Evolutionary conservation across 495 filamentous ascomycete species (phyloP).

Genomic region (Articulospora tetracladia): DNA sequence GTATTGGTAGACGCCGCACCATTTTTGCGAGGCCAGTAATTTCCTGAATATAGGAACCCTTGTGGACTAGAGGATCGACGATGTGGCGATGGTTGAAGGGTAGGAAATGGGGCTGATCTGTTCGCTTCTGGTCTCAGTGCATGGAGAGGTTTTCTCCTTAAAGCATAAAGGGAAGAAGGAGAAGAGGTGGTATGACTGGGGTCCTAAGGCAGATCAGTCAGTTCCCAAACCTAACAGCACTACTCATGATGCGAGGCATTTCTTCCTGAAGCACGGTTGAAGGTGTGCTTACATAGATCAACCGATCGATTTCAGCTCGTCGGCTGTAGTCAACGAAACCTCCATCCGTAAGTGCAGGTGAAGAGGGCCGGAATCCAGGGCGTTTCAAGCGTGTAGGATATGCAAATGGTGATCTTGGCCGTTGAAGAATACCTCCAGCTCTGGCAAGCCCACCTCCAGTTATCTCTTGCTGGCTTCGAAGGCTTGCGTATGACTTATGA

Average conservation of each 20-base stretch:
- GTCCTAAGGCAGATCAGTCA: slow-evolving; percentile 30
- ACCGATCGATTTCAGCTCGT: slow-evolving; percentile 45
- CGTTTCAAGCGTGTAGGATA: slow-evolving; percentile 63
- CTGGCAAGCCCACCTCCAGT: not conserved
- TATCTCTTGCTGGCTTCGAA: slow-evolving; percentile 37
- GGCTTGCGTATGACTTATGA: slow-evolving; percentile 48
- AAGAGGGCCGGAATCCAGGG: slow-evolving; percentile 59
- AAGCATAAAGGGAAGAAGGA: slow-evolving; percentile 31
- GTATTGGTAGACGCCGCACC: slow-evolving; percentile 12
- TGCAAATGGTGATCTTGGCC: slow-evolving; percentile 58
- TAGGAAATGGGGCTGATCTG: slow-evolving; percentile 30
- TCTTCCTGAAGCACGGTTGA: too few relatives aligned
- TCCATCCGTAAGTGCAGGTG: slow-evolving; percentile 53
- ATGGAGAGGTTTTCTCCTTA: slow-evolving; percentile 31
- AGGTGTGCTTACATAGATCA: slow-evolving; percentile 41
- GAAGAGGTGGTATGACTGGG: slow-evolving; percentile 39
- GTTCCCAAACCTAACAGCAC: not conserved
- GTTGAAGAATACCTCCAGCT: slow-evolving; percentile 30
- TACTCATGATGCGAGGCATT: not conserved
- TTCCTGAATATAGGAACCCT: not conserved
- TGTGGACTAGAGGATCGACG: slow-evolving; percentile 25
- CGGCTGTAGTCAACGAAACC: slow-evolving; percentile 44
- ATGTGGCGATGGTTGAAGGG: slow-evolving; percentile 25
- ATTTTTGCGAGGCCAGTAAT: slow-evolving; percentile 13
- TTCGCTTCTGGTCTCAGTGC: slow-evolving; percentile 33